Conservation (phyloP, 73 alveolate genomes). For the Paramecium biaurelia region DNA sequence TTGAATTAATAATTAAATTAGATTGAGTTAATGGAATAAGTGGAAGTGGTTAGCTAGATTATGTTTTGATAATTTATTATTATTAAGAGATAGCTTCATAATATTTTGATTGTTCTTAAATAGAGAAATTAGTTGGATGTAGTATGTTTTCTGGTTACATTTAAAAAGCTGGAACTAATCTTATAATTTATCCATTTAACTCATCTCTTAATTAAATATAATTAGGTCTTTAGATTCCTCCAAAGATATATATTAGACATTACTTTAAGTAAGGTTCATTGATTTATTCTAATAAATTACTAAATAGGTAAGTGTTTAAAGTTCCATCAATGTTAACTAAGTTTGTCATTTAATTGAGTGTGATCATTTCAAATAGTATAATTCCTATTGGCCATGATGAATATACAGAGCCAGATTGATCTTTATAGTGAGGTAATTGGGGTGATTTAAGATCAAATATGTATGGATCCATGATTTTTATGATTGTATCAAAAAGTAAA, state of each 20-base stretch:
- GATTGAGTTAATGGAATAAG: neutral
- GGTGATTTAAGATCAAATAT: neutral
- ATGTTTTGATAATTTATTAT: neutral
- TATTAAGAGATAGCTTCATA: neutral
- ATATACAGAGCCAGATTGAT: neutral
- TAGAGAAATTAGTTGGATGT: neutral
- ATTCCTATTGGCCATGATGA: neutral
- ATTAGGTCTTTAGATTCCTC: neutral
- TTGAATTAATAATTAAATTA: neutral
- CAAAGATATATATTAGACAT: neutral
- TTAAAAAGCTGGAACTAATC: neutral
- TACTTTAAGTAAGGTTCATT: neutral
- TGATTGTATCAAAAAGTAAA: neutral
- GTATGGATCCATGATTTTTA: constrained; percentile 19
- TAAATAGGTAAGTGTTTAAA: neutral
- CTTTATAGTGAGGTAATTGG: neutral
- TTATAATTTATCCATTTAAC: neutral
- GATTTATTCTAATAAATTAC: neutral
- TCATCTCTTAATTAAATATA: neutral
- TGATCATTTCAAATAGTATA: neutral
- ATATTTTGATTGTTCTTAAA: neutral
- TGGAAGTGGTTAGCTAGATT: neutral
- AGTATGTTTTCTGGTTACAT: neutral
- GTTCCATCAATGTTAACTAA: neutral
- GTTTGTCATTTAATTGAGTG: neutral